Base-by-base conservation (phyloP, 2,329 filamentous ascomycete species). In the Aspergillus brunneoviolaceus region DNA sequence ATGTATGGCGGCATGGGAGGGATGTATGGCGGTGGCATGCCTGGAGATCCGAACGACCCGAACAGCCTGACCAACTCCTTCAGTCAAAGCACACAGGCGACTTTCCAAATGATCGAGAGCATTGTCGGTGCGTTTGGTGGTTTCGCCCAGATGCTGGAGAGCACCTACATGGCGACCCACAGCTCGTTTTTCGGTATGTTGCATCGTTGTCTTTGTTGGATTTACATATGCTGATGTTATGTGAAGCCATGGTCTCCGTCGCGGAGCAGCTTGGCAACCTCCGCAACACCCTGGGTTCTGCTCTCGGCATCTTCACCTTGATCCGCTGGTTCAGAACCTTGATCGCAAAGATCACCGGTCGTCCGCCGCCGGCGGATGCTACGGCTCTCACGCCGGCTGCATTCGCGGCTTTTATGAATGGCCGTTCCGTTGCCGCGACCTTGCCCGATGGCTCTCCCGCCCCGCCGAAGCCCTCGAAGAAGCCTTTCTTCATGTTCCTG, bases 91-190 rank as follows among this genome's bases (percentile, higher is more conserved):
- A 99, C 96, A 0, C 91, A 95, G 69, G 91, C 94, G 11, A 99
- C 95, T 0, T 99, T 99, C 73, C 95, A 98, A 81, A 92, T 99
- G 84, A 92, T 99, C 55, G 95, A 99, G 80, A 95, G 93, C 68
- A 90, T 99, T 60, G 95, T 99, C 14, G 91, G 92, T 25, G 93
- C 95, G 2, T 99, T 99, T 81, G 93, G 93, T 21, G 95, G 96
- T 0, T 98, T 99, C 74, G 92, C 96, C 12, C 95, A 99, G 81
- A 99, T 99, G 95, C 84, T 99, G 29, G 95, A 99, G 79, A 98
- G 95, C 81, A 98, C 95, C 11, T 99, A 97, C 71, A 99, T 99
- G 96, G 95, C 96, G 31, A 99, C 95, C 0, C 95, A 99, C 77
- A 97, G 93, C 5, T 96, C 92, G 57, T 99, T 99, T 78, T 99